These are phyloP conservation scores for Neoarthrinium moseri DNA, from an alignment of 2,329 filamentous ascomycete genomes.

Conservation along the genomic window DNA sequence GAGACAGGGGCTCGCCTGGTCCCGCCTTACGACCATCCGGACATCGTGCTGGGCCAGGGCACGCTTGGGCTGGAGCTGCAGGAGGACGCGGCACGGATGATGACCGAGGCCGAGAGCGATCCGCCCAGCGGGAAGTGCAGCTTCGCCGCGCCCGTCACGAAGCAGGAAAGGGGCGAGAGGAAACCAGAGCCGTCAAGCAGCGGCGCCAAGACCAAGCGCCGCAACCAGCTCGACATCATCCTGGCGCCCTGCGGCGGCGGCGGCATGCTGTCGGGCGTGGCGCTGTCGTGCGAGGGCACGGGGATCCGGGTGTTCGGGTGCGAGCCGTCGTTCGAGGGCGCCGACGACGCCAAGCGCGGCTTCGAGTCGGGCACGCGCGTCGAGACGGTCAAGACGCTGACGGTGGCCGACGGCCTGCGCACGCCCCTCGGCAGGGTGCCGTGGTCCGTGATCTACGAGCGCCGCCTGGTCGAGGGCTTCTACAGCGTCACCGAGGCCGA, in stretches of 20 bases:
- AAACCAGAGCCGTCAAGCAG: too few species aligned
- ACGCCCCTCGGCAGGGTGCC: slow-evolving; percentile 77
- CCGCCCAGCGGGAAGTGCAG: background rate
- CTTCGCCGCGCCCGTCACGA: slow-evolving; percentile 11
- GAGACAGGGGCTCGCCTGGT: slow-evolving; percentile 76
- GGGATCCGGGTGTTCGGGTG: slow-evolving; percentile 79
- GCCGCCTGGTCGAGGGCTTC: slow-evolving; percentile 67
- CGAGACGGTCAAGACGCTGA: slow-evolving; percentile 68
- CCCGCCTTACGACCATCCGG: slow-evolving; percentile 88
- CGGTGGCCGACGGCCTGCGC: slow-evolving; percentile 84
- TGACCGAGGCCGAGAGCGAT: slow-evolving; percentile 31
- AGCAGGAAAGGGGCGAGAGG: slow-evolving; percentile 11
- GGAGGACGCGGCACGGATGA: slow-evolving; percentile 62
- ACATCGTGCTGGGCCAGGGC: slow-evolving; percentile 93
- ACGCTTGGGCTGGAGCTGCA: slow-evolving; percentile 83
- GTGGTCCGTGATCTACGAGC: slow-evolving; percentile 75
- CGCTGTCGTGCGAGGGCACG: slow-evolving; percentile 71
- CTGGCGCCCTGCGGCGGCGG: slow-evolving; percentile 86
- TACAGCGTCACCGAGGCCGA: slow-evolving; percentile 77
- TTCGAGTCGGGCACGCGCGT: slow-evolving; percentile 65
- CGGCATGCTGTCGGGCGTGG: slow-evolving; percentile 81
- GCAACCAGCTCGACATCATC: slow-evolving; percentile 61
- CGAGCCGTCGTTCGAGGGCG: slow-evolving; percentile 80
- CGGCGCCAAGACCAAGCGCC: slow-evolving; percentile 9
- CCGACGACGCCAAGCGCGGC: slow-evolving; percentile 77